Evolutionary conservation across 306 rosid species (phyloP), one percentile per base, ranked within the genome.

Genomic region (Lathyrus tuberosus): DNA sequence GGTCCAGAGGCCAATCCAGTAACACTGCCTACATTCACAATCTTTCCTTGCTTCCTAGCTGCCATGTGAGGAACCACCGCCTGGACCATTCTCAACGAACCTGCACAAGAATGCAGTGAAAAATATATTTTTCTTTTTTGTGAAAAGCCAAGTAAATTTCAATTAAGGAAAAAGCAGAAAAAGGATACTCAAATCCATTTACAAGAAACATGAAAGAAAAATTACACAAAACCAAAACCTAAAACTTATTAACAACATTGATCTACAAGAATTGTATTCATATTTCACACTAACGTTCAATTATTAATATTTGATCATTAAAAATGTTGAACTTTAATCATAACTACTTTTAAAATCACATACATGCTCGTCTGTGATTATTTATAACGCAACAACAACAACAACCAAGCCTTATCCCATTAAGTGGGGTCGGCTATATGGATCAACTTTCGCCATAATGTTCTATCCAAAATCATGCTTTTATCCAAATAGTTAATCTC

Each of bases 31-130:
- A 94, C 4, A 66, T 94, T 90, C 18, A 85, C 96, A 57, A 90
- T 88, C 84, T 86, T 94, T 8, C 98, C 98, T 51, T 71, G 79
- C 63, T 79, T 79, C 78, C 89, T 79, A 22, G 80, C 65, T 11
- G 89, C 92, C 98, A 90, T 94, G 77, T 88, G 95, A 75, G 97
- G 98, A 74, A 84, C 82, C 73, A 86, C 92, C 35, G 95, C 87
- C 81, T 94, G 98, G 75, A 90, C 80, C 89, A 94, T 79, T 78
- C 98, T 89, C 80, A 94, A 65, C 22, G 92, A 51, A 80, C 97
- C 98, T 90, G 79, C 56, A 1, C n/a, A 43, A 14, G 67, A 51
- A 10, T 4, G 56, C 67, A 54, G 37, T 24, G 9, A 56, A 69
- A 41, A 3, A 60, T 17, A 16, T 1, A 16, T 4, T 2, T 24